Base-by-base conservation (phyloP, 352 stramenopile genomes). In the Phytophthora sansomeana region DNA sequence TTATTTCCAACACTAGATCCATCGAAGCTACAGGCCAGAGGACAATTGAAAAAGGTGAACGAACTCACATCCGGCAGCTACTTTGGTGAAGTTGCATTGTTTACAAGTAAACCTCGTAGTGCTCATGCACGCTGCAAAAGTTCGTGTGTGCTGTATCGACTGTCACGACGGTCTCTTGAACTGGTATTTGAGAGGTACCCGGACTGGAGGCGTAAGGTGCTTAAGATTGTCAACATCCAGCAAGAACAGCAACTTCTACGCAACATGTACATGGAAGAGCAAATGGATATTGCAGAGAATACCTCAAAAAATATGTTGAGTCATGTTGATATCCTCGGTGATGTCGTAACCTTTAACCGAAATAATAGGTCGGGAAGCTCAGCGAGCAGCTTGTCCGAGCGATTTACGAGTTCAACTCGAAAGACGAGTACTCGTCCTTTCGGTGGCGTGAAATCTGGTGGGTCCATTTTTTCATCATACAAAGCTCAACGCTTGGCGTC, bases 151-250 rank as follows among this genome's bases (percentile, higher is more conserved):
- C 65, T 90, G 9, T 90, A 88, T 50, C 65, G 68, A 29, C 61
- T 90, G 0, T 83, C 81, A 5, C 69, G 80, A 6, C 63, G 50
- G 0, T 83, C 81, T 11, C 63, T 90, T 16, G 75, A 89, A 24
- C 65, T 87, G 14, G 81, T 90, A 0, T 90, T 90, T 43, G 80
- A 86, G 24, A 51, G 78, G 17, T 87, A 90, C 50, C 81, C 81
- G 0, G 78, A 88, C 21, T 90, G 81, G 81, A 90, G 87, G 36
- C 71, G 70, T 3, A 84, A 81, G 39, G 81, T 88, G 2, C 51
- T 85, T 26, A 78, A 78, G 30, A 90, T 82, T 16, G 76, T 80
- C 21, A 85, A 76, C 17, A 85, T 83, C 16, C 74, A 85, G 56
- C 71, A 78, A 29, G 67, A 80, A 39, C 80, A 86, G 17, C 75